Base-by-base conservation (phyloP, 148 eudicot species). In the Vaccinium vitisidaea region DNA sequence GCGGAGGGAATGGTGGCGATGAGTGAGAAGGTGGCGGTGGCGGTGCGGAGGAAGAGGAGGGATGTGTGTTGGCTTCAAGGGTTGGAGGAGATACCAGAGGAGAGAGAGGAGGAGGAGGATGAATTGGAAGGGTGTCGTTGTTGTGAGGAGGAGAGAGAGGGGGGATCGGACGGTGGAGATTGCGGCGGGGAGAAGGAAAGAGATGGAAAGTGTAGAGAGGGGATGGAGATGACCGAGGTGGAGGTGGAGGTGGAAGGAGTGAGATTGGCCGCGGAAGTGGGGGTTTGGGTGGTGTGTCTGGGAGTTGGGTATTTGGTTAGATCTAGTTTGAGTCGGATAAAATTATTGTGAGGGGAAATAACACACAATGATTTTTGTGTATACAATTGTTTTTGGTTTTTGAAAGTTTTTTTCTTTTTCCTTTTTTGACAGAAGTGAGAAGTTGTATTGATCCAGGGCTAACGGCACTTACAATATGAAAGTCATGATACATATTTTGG, bases 241-340 rank as follows among this genome's bases (percentile, higher is more conserved):
- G 86, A 86, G 39, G 5, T 59, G 87, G 86, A 86, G 46, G 74
- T 83, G 86, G 92, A 91, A 46, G 94, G 90, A 13, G 88, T 91
- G 70, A 79, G 87, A 25, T 92, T 93, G 97, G 97, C 92, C 1
- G 90, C 92, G 10, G 93, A 94, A 78, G 90, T 92, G 8, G 97
- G 97, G 79, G 85, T 94, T 8, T 94, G 95, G 95, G 94, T 88
- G 2, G 86, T 86, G 70, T 91, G 94, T 85, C 65, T 94, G 53
- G 94, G 97, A 2, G 90, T 94, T 5, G 97, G 95, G 11, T 89
- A 86, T 21, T 85, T 94, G 89, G 94, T 92, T 30, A 36, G 39
- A 36, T 87, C 95, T 27, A 87, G 80, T 9, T 48, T 90, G 2
- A 86, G 89, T 18, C 83, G 88, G 19, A 86, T 74, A 1, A 86